Evolutionary conservation across 768 basidiomycete species (phyloP), one percentile per base, ranked within the genome.

Genomic region (Lactifluus hygrophoroides): DNA sequence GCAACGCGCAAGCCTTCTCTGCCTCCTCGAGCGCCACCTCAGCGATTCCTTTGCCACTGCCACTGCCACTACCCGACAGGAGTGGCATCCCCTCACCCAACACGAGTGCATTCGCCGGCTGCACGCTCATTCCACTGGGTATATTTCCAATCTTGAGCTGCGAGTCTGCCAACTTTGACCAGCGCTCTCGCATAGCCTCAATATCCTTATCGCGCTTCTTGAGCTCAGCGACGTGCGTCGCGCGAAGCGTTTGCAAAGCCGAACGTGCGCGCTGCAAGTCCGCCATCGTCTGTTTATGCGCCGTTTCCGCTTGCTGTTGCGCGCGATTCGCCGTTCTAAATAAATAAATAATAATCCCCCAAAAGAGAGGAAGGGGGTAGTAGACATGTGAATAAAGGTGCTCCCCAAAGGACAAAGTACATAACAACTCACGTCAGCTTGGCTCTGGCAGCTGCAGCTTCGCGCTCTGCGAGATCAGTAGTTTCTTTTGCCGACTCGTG

Each of bases 141-240:
- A 65, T 32, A 63, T 66, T 63, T 13, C 74, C 73, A 5, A 85
- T 71, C 68, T 84, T 88, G 0, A 78, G 69, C 69, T 92, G 90
- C 10, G 76, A 68, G 56, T 90, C 89, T 5, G 80, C 72, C 17
- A 92, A 68, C 67, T 84, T 90, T 28, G 76, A 73, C 87, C 88
- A 90, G 62, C 81, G 83, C 49, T 92, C 90, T 27, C 80, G 63
- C 67, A 86, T 82, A 17, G 83, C 78, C 65, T 92, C 90, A 17
- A 84, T 71, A 40, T 93, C 90, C 63, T 85, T 86, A 64, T 94
- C 90, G 66, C 80, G 81, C 75, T 86, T 88, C 77, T 85, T 90
- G 34, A 90, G 68, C 67, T 93, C 91, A 35, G 77, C 75, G 56
- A 81, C 77, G 61, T 90, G 81, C 0, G 84, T 80, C 40, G 82